Evolutionary conservation across 78 protist genomes (phyloP).

Genomic region (Guillardia theta): DNA sequence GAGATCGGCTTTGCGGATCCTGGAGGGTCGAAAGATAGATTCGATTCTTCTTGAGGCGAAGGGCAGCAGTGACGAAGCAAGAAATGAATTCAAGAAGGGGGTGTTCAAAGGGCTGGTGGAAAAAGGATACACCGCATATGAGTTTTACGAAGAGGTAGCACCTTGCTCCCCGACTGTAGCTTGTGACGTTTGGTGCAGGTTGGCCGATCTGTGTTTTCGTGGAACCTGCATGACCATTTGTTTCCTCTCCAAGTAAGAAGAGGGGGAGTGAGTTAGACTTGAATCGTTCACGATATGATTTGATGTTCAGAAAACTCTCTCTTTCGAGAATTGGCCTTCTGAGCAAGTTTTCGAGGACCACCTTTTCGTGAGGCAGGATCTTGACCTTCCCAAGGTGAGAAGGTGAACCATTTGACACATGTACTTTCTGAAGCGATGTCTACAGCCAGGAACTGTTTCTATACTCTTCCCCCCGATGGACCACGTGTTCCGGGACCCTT

Average conservation of each 20-base stretch:
- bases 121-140: neutral
- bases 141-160: conserved; percentile 21
- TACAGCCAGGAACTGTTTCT: neutral
- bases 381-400: too few species aligned
- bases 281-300: too few species aligned
- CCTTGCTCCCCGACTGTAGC: too few species aligned
- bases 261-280: too few species aligned
- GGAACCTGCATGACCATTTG: neutral
- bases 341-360: neutral
- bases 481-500: neutral
- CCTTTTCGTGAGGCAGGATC: too few species aligned
- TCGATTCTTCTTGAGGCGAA: neutral
- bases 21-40: neutral
- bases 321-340: neutral
- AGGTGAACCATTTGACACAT: too few species aligned
- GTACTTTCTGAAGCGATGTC: too few species aligned
- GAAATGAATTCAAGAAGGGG: neutral
- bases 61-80: neutral
- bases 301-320: too few species aligned
- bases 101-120: neutral
- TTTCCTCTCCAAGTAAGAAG: conserved; percentile 3
- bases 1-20: neutral
- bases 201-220: neutral
- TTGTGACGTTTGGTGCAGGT: too few species aligned
- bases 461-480: neutral